Evolutionary conservation across 2,329 filamentous ascomycete species (phyloP).

Genomic region (Akanthomyces muscarius): DNA sequence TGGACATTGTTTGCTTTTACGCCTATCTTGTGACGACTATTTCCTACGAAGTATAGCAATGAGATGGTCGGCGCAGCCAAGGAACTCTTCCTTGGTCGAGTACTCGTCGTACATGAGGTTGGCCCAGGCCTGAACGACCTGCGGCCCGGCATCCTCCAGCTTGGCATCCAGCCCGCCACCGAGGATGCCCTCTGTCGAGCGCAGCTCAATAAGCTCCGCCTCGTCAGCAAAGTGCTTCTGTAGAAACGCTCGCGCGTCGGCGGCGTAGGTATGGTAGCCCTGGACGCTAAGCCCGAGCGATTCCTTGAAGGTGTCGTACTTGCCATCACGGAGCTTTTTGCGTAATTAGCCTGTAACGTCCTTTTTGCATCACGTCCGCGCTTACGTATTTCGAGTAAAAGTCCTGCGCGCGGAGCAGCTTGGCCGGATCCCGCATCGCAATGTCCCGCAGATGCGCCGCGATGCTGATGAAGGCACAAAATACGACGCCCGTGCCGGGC

Average conservation of each 20-base stretch:
- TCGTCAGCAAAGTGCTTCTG: constrained; percentile 13
- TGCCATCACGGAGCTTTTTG: constrained; percentile 10
- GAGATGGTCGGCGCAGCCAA: constrained; percentile 18
- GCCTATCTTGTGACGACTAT: not conserved
- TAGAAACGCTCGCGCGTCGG: constrained; percentile 13
- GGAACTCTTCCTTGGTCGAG: constrained; percentile 17
- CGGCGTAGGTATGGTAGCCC: constrained; percentile 12
- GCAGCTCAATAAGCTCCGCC: constrained; percentile 17
- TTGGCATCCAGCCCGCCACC: constrained; percentile 19
- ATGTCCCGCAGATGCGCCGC: constrained; percentile 16
- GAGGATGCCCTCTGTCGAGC: constrained; percentile 18
- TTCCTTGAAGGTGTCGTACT: constrained; percentile 14
- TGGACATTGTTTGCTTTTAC: not conserved
- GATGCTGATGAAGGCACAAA: constrained; percentile 15
- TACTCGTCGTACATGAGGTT: constrained; percentile 15
- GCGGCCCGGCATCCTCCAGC: constrained; percentile 7
- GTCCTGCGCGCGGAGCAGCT: not conserved
- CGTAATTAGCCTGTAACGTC: not conserved
- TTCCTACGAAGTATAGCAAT: constrained; percentile 13
- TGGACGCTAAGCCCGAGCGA: constrained; percentile 4
- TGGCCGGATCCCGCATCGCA: constrained; percentile 14
- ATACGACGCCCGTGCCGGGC: constrained; percentile 8
- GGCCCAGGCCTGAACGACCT: constrained; percentile 6
- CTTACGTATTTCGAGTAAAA: constrained; percentile 18
- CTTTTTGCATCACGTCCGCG: not conserved